Evolutionary conservation across 176 grass and related monocot genomes (phyloP).

Genomic region (Cymbopogon citratus): DNA sequence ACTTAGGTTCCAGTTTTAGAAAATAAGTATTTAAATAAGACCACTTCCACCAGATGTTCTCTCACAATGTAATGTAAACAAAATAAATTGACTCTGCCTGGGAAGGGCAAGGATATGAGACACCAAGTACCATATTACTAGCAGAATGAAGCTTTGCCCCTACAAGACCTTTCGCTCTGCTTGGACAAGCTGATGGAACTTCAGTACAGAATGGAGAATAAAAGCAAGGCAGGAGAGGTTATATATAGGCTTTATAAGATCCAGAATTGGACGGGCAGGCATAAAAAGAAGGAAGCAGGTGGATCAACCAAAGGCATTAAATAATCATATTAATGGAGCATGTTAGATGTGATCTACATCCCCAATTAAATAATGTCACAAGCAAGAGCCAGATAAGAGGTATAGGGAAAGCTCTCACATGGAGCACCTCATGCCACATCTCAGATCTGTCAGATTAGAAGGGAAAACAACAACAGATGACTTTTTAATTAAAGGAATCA

Average conservation of each 20-base stretch:
- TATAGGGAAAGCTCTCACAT: slow-evolving; percentile 29
- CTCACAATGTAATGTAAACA: neutral
- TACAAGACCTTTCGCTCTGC: neutral
- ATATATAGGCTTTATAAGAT: slow-evolving; percentile 33
- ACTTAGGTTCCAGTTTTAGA: neutral
- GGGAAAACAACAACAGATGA: slow-evolving; percentile 38
- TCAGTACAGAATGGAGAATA: slow-evolving; percentile 32
- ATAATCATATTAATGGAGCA: slow-evolving; percentile 30
- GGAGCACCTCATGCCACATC: slow-evolving; percentile 39
- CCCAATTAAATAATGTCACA: slow-evolving; percentile 32
- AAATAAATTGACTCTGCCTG: neutral
- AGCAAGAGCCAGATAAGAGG: slow-evolving; percentile 33
- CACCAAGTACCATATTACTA: slow-evolving; percentile 14
- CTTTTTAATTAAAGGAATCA: slow-evolving; percentile 35
- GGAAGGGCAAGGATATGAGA: neutral
- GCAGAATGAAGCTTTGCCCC: slow-evolving; percentile 13
- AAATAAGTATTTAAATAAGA: neutral
- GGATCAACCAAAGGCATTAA: slow-evolving; percentile 29
- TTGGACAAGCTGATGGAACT: slow-evolving; percentile 11
- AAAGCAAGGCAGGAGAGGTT: slow-evolving; percentile 30
- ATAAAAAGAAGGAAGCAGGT: slow-evolving; percentile 30
- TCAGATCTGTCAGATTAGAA: slow-evolving; percentile 45
- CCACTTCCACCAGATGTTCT: neutral
- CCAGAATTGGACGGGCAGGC: slow-evolving; percentile 19
- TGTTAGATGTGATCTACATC: slow-evolving; percentile 49